These are phyloP conservation scores for Irpex sp. DNA, from an alignment of 1,284 basidiomycete species.

Conservation along the genomic window DNA sequence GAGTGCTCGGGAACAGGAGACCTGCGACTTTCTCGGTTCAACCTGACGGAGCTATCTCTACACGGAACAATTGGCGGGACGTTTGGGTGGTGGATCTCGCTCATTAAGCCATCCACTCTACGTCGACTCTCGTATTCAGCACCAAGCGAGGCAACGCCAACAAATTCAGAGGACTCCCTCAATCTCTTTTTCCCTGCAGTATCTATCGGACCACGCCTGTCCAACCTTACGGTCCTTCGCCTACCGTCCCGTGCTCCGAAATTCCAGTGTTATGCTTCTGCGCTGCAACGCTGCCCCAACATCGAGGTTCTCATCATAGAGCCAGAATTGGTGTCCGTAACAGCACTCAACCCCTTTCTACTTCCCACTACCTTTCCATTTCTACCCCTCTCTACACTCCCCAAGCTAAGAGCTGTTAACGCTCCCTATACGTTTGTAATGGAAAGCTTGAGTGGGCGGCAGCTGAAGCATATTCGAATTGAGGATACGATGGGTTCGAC, in stretches of 20 bases:
- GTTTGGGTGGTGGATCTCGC: slow-evolving; percentile 12
- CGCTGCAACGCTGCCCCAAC: slow-evolving; percentile 4
- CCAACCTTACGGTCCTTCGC: neutral
- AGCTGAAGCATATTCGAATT: neutral
- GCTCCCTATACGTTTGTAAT: neutral
- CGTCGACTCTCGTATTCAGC: slow-evolving; percentile 8
- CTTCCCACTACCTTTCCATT: neutral
- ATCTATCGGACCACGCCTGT: slow-evolving; percentile 3
- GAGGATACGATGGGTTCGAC: neutral
- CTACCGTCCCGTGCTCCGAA: neutral
- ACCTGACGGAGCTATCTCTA: slow-evolving; percentile 2
- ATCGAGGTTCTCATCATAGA: slow-evolving; percentile 6
- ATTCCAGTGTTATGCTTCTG: slow-evolving; percentile 9
- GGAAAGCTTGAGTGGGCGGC: neutral
- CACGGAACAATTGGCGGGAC: slow-evolving; percentile 10
- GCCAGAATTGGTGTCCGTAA: neutral
- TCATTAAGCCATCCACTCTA: slow-evolving; percentile 2
- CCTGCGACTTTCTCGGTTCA: slow-evolving; percentile 1
- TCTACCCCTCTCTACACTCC: neutral
- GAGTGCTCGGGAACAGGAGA: slow-evolving; percentile 6
- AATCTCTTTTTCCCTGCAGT: slow-evolving; percentile 5
- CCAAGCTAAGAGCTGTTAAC: neutral
- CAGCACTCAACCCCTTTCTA: neutral
- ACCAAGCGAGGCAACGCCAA: neutral
- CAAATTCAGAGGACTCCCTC: neutral